Conservation (phyloP, 768 basidiomycete genomes). For the Suillus sp. region DNA sequence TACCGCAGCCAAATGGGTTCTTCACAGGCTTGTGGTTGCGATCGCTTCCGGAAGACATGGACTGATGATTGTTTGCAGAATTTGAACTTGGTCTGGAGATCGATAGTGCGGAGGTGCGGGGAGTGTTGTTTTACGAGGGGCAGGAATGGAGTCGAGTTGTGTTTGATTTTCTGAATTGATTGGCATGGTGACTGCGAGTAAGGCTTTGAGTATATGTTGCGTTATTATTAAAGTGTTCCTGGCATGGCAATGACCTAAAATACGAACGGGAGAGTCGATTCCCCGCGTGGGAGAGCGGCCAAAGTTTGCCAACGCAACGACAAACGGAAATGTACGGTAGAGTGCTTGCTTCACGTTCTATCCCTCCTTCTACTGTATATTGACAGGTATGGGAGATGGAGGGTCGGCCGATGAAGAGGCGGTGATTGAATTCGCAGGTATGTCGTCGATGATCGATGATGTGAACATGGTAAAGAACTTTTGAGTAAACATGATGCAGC, state of each 20-base stretch:
- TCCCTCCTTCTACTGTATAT: too few species aligned
- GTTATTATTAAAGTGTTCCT: constrained; percentile 9
- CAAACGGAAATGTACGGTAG: constrained; percentile 15
- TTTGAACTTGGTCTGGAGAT: constrained; percentile 84
- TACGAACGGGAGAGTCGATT: constrained; percentile 5
- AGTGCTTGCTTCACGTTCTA: constrained; percentile 5
- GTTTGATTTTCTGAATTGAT: constrained; percentile 52
- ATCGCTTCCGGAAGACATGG: constrained; percentile 7
- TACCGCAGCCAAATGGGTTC: constrained; percentile 62
- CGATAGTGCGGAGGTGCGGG: constrained; percentile 86
- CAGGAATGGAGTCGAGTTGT: constrained; percentile 81
- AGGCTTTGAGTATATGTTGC: too few species aligned
- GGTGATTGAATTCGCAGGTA: constrained; percentile 14
- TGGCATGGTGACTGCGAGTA: constrained; percentile 4
- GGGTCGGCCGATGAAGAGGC: constrained; percentile 7
- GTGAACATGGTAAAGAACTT: constrained; percentile 4
- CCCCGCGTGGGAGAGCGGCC: constrained; percentile 15
- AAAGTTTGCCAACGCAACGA: constrained; percentile 7
- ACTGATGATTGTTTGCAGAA: constrained; percentile 43
- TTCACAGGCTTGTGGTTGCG: constrained; percentile 62
- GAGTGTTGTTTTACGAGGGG: constrained; percentile 71
- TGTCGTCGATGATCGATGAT: constrained; percentile 11
- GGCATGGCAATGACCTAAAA: constrained; percentile 11
- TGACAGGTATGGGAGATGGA: constrained; percentile 3
- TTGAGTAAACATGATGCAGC: constrained; percentile 14